Percentiles rank a stretch among this genome's conserved stretches.
Conservation (phyloP, 495 filamentous ascomycete species). For the Gamarada debralockiae region DNA sequence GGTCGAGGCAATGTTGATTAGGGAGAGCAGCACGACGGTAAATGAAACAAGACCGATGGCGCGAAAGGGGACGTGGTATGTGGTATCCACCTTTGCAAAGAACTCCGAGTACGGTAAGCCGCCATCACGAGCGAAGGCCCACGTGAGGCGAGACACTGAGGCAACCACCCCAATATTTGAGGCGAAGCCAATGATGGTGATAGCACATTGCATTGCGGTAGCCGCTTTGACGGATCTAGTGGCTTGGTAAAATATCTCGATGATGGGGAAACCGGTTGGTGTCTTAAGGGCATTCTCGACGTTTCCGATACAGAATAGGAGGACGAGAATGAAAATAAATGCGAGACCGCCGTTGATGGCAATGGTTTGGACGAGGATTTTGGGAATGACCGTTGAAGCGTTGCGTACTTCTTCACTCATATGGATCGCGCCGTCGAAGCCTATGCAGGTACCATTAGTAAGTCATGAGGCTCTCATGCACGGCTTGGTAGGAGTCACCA, state of each 20-base stretch:
- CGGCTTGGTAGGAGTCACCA: slow-evolving; percentile 21
- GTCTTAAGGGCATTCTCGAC: slow-evolving; percentile 28
- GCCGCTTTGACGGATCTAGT: slow-evolving; percentile 34
- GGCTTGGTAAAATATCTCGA: slow-evolving; percentile 47
- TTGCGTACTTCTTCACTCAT: slow-evolving; percentile 46
- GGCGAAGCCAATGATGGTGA: slow-evolving; percentile 37
- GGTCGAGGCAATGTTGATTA: slow-evolving; percentile 43
- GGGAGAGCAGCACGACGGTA: slow-evolving; percentile 31
- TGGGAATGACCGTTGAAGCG: slow-evolving; percentile 40
- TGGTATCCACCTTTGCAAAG: slow-evolving; percentile 26
- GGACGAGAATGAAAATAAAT: slow-evolving; percentile 34
- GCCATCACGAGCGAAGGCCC: slow-evolving; percentile 50
- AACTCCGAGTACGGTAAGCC: slow-evolving; percentile 41
- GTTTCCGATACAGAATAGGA: slow-evolving; percentile 39
- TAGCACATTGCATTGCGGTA: slow-evolving; percentile 33
- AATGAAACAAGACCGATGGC: slow-evolving; percentile 36
- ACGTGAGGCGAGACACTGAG: slow-evolving; percentile 45
- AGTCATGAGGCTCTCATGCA: slow-evolving; percentile 37
- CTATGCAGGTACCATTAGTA: slow-evolving; percentile 4
- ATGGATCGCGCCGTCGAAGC: slow-evolving; percentile 18
- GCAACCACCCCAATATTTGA: slow-evolving; percentile 41
- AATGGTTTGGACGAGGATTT: slow-evolving; percentile 40
- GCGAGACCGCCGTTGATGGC: slow-evolving; percentile 35
- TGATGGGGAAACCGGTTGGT: slow-evolving; percentile 45
- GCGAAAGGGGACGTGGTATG: slow-evolving; percentile 40